Percentiles rank a stretch among this genome's conserved stretches.
Evolutionary conservation across 495 filamentous ascomycete genomes (phyloP).

Genomic region (Neurospora sp.): DNA sequence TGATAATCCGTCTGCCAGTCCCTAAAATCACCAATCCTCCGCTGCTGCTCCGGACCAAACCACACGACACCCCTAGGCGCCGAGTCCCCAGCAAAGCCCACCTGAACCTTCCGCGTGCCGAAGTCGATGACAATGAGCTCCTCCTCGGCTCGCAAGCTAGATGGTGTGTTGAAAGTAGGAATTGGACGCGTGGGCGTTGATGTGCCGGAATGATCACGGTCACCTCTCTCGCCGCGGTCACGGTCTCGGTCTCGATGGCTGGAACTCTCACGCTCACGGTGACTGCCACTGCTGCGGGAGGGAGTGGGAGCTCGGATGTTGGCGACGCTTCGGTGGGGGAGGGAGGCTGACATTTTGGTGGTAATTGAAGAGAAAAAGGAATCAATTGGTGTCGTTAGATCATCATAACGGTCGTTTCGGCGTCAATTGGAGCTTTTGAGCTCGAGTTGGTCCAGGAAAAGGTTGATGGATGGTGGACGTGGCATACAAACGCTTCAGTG

Average conservation of each 20-base stretch:
- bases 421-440: neutral
- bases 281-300: constrained; percentile 14
- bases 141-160: constrained; percentile 69
- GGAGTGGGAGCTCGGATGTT: constrained; percentile 34
- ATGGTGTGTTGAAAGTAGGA: constrained; percentile 60
- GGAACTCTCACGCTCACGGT: constrained; percentile 7
- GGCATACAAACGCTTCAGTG: neutral
- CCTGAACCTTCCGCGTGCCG: constrained; percentile 65
- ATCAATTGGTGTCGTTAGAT: neutral
- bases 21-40: constrained; percentile 74
- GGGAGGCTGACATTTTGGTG: constrained; percentile 13
- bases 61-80: constrained; percentile 58
- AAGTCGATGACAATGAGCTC: constrained; percentile 76
- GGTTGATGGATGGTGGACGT: neutral
- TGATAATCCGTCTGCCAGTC: constrained; percentile 51
- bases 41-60: constrained; percentile 61
- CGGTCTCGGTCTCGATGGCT: neutral
- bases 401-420: neutral
- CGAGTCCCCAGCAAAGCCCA: constrained; percentile 76
- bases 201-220: constrained; percentile 23
- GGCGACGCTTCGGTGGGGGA: constrained; percentile 40
- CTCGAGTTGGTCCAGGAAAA: neutral
- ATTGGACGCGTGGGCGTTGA: constrained; percentile 52
- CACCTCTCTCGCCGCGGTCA: constrained; percentile 8
- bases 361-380: neutral